A percentile compares a stretch with the other conserved stretches of the same genome.
Evolutionary conservation across 108 stramenopile species (phyloP).

Genomic region (Pseudonitzschia multiseries): DNA sequence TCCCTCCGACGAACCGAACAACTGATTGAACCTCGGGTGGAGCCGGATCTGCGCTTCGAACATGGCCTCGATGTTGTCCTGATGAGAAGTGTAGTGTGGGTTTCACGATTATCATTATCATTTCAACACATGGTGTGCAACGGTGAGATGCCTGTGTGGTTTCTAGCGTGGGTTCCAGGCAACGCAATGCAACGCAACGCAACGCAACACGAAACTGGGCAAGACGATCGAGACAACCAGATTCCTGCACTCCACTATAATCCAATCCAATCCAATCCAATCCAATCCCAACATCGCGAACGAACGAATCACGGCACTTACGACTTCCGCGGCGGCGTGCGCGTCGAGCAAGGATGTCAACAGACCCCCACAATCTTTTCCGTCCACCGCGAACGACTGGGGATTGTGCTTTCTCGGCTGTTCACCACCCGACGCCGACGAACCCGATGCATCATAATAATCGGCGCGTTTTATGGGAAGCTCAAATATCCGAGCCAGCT

Average conservation of each 20-base stretch:
- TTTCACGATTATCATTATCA: neutral
- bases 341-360: slow-evolving; percentile 61
- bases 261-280: no score
- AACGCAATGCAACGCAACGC: neutral
- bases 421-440: neutral
- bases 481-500: slow-evolving; percentile 18
- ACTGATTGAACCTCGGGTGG: slow-evolving; percentile 67
- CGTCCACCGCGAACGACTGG: slow-evolving; percentile 52
- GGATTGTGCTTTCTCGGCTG: slow-evolving; percentile 17
- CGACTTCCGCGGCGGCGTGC: slow-evolving; percentile 53
- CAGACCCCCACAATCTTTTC: slow-evolving; percentile 60
- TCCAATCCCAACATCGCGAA: no score
- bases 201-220: neutral
- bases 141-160: neutral
- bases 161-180: neutral
- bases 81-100: no score
- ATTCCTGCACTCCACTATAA: no score
- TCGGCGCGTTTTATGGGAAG: slow-evolving; percentile 11
- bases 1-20: slow-evolving; percentile 66
- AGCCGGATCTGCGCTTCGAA: slow-evolving; percentile 66
- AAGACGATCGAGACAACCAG: neutral
- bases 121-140: neutral
- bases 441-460: neutral
- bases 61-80: slow-evolving; percentile 50
- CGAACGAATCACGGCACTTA: slow-evolving; percentile 32